Evolutionary conservation across 768 basidiomycete species (phyloP), one percentile per base, ranked within the genome.

Genomic region (Tulasnella sp.): DNA sequence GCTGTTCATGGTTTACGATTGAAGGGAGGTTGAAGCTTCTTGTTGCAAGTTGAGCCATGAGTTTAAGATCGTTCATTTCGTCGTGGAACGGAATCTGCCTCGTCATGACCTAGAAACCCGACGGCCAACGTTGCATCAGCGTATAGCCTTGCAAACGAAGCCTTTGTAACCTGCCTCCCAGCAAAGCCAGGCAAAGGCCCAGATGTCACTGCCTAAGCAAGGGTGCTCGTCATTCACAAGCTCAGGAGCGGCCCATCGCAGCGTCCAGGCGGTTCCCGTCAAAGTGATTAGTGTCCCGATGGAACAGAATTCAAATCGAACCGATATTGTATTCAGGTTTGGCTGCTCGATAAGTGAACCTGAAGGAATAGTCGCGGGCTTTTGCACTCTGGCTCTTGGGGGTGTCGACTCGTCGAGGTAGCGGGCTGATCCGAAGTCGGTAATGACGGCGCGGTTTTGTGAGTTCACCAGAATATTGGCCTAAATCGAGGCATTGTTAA

Each of bases 401-500:
- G 32, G 61, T 13, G 61, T 67, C 29, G 61, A 13, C 13, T 67
- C 13, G 5, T 26, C 61, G 5, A 67, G 61, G 16, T 11, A 26
- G 11, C 61, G 61, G 29, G 61, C 61, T 5, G 61, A 67, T 26
- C 61, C 61, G 13, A 67, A 67, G 32, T 67, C 61, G 6, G 61
- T 67, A 29, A 67, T 35, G 9, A 67, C 11, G 13, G 61, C 61
- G 16, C 61, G 32, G 2, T 13, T 67, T 18, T 67, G 9, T 26
- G 61, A 67, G 61, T 67, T 67, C 26, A 67, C 61, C 29, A 67
- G 61, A 67, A 67, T 67, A 29, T 67, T 67, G 23, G 29, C 61
- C 61, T 67, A 7, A 23, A 67, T 32, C 0, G 4, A 67, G 29
- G 7, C 29, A 11, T 23, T 2, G 10, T 18, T 67, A 4, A 29